These are phyloP conservation scores for Musa itinerans DNA, from an alignment of 176 grass and related monocot species.

Conservation along the genomic window DNA sequence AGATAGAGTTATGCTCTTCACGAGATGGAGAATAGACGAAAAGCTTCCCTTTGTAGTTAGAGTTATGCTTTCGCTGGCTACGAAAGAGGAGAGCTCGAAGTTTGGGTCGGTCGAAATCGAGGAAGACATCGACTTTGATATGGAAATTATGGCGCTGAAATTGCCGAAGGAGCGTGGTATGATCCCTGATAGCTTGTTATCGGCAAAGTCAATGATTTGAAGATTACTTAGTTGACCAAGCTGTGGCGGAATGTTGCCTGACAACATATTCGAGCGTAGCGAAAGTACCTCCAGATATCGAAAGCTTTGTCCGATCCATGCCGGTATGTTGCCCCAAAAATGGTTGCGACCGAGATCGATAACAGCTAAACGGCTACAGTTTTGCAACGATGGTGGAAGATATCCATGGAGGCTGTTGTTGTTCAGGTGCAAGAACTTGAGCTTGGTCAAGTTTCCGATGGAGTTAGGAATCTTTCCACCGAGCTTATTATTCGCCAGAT, in stretches of 20 bases:
- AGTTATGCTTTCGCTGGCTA: no score
- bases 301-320: conserved; percentile 20
- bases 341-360: conserved; percentile 13
- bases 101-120: no score
- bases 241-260: background rate
- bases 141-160: background rate
- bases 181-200: background rate
- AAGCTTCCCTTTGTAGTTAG: no score
- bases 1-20: background rate
- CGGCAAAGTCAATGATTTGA: conserved; percentile 18
- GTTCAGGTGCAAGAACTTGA: background rate
- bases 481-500: background rate
- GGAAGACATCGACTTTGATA: background rate
- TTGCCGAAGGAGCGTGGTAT: conserved; percentile 3
- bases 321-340: conserved; percentile 22
- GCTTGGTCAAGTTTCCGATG: background rate
- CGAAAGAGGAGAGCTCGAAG: no score
- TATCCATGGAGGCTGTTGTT: conserved; percentile 9
- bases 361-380: conserved; percentile 1
- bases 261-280: conserved; percentile 10
- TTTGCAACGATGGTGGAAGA: conserved; percentile 9
- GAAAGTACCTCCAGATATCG: conserved; percentile 6
- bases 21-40: no score
- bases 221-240: conserved; percentile 7
- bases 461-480: background rate